Evolutionary conservation across 805 yeast genomes (phyloP).

Genomic region (Sporopachydermia quercuum): DNA sequence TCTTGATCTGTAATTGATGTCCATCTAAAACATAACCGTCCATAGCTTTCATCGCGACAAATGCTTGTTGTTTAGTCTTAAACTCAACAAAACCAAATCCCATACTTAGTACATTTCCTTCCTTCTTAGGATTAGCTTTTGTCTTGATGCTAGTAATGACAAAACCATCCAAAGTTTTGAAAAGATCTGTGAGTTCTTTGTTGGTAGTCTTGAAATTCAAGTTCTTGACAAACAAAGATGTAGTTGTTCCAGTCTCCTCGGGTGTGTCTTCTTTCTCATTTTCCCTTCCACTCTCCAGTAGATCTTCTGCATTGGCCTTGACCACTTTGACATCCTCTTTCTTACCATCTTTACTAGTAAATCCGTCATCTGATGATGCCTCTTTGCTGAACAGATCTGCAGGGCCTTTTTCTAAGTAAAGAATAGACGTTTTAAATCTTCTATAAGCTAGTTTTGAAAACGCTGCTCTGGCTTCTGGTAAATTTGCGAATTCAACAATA

Average conservation of each 20-base stretch:
- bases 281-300: slow-evolving; percentile 22
- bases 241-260: slow-evolving; percentile 55
- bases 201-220: slow-evolving; percentile 72
- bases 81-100: slow-evolving; percentile 97
- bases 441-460: slow-evolving; percentile 78
- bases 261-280: slow-evolving; percentile 18
- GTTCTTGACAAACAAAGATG: slow-evolving; percentile 83
- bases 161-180: slow-evolving; percentile 66
- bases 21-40: slow-evolving; percentile 77
- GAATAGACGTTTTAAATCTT: slow-evolving; percentile 72
- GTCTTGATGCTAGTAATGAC: slow-evolving; percentile 70
- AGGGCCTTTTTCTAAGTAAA: slow-evolving; percentile 93
- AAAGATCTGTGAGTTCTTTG: slow-evolving; percentile 37
- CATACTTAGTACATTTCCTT: slow-evolving; percentile 68
- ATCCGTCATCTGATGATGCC: slow-evolving; percentile 25
- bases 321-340: slow-evolving; percentile 30
- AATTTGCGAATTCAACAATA: slow-evolving; percentile 73
- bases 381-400: slow-evolving; percentile 55
- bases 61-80: slow-evolving; percentile 62
- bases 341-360: slow-evolving; percentile 15
- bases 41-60: slow-evolving; percentile 53
- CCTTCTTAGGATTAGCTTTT: slow-evolving; percentile 71
- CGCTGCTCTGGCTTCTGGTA: slow-evolving; percentile 77
- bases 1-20: slow-evolving; percentile 76
- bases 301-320: slow-evolving; percentile 29